phyloP scores from a whole-genome alignment of 2,329 filamentous ascomycete genomes.

The Septoria linicola region DNA sequence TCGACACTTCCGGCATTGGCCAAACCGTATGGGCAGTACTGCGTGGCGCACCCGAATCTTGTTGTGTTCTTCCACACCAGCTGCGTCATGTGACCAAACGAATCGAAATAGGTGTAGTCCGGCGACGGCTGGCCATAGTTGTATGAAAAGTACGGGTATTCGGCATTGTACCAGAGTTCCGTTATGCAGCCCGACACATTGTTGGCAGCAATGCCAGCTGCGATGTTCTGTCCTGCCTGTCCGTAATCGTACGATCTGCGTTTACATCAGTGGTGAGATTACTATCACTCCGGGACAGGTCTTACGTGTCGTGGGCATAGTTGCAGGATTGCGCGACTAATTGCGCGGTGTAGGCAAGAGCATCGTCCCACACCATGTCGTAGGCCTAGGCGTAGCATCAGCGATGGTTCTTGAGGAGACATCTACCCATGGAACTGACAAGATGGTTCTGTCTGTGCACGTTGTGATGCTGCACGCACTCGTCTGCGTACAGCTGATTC shows the following conservation, averaged over 20 bases:
- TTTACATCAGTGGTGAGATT: conserved; percentile 50
- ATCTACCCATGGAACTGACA: neutral
- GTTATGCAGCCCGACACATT: conserved; percentile 68
- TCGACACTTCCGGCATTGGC: conserved; percentile 43
- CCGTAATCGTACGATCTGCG: conserved; percentile 38
- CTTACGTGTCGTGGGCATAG: conserved; percentile 76
- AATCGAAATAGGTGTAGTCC: conserved; percentile 59
- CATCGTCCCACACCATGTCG: conserved; percentile 56
- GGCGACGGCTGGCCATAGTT: conserved; percentile 61
- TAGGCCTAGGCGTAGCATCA: conserved; percentile 49
- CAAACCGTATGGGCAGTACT: conserved; percentile 57
- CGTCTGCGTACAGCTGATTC: conserved; percentile 34
- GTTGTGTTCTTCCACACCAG: conserved; percentile 66
- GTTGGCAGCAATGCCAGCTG: conserved; percentile 58
- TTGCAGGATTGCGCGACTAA: conserved; percentile 64
- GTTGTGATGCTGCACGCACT: conserved; percentile 74
- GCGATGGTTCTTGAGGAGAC: conserved; percentile 46
- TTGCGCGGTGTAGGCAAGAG: conserved; percentile 63
- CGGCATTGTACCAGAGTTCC: conserved; percentile 85
- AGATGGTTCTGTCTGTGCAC: conserved; percentile 74
- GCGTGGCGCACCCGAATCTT: conserved; percentile 62
- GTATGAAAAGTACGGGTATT: conserved; percentile 58
- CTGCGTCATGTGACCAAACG: conserved; percentile 74
- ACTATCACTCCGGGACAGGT: no score
- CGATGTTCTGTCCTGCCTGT: conserved; percentile 80